Conservation (phyloP, 768 basidiomycete species). For the Termitomyces eurrhizus region DNA sequence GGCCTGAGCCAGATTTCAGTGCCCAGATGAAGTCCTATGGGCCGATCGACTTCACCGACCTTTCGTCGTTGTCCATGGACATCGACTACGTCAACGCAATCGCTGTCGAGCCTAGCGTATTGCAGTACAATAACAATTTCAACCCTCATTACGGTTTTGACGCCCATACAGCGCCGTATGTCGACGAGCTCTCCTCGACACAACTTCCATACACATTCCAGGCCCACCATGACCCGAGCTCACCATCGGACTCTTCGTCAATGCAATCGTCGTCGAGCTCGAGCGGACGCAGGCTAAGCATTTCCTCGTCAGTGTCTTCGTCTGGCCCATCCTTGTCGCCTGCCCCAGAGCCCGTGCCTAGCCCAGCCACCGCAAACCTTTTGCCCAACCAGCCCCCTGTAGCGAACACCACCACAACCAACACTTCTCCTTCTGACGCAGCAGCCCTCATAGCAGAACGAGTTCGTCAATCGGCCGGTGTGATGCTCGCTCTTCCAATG, state of each 20-base stretch:
- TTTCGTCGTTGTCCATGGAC: slow-evolving; percentile 45
- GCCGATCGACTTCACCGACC: slow-evolving; percentile 39
- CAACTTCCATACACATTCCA: slow-evolving; percentile 43
- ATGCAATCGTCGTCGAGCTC: slow-evolving; percentile 21
- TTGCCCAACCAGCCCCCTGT: background rate
- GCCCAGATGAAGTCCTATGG: slow-evolving; percentile 27
- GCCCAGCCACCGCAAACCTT: slow-evolving; percentile 21
- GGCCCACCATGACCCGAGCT: slow-evolving; percentile 12
- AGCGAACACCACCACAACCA: slow-evolving; percentile 14
- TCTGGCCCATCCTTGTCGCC: slow-evolving; percentile 55
- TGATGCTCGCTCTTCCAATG: slow-evolving; percentile 49
- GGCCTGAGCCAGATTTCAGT: slow-evolving; percentile 28
- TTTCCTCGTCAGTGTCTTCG: slow-evolving; percentile 52
- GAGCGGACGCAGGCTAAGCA: slow-evolving; percentile 41
- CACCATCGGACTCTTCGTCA: slow-evolving; percentile 26
- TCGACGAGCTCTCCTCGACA: slow-evolving; percentile 19
- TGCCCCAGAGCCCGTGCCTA: slow-evolving; percentile 34
- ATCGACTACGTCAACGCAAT: slow-evolving; percentile 59
- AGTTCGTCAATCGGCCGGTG: slow-evolving; percentile 52
- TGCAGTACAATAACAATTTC: slow-evolving; percentile 37
- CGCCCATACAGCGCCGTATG: slow-evolving; percentile 10
- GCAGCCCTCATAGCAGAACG: slow-evolving; percentile 39
- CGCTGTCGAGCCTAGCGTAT: slow-evolving; percentile 59
- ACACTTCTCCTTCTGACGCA: slow-evolving; percentile 3
- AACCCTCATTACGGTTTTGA: slow-evolving; percentile 24